Conservation (phyloP, 129 eudicot genomes). For the Tagetes erecta region DNA sequence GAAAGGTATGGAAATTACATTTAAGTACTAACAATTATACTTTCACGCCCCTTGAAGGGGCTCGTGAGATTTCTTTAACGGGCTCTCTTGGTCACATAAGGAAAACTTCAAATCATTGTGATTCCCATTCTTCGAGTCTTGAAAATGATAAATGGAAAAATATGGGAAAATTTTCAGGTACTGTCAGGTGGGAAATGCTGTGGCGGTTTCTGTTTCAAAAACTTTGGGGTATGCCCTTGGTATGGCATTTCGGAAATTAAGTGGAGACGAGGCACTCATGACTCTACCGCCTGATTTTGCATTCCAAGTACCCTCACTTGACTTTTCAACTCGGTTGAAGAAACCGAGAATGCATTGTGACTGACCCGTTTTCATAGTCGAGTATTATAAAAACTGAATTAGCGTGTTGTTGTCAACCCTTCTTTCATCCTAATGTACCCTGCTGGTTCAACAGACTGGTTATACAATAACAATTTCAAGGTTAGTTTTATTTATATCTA, state of each 20-base stretch:
- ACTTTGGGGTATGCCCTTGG: conserved; percentile 84
- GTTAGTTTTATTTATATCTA: neutral
- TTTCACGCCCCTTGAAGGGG: neutral
- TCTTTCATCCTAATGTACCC: neutral
- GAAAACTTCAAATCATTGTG: neutral
- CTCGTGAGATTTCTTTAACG: neutral
- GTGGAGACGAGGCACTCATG: conserved; percentile 58
- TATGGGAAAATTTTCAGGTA: conserved; percentile 41
- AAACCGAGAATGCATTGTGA: conserved; percentile 1
- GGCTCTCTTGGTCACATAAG: neutral
- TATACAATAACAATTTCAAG: neutral
- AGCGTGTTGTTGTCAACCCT: conserved; percentile 14
- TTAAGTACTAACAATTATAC: neutral
- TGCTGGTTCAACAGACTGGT: conserved; percentile 6
- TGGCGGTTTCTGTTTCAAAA: conserved; percentile 71
- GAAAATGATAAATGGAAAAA: neutral
- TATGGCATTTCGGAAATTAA: conserved; percentile 60
- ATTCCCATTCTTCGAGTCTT: neutral
- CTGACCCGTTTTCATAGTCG: conserved; percentile 5
- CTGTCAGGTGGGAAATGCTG: conserved; percentile 93
- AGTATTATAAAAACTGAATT: conserved; percentile 19
- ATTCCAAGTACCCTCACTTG: conserved; percentile 37
- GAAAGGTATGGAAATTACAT: conserved; percentile 51
- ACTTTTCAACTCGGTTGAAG: conserved; percentile 20
- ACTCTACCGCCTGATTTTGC: conserved; percentile 69